Evolutionary conservation across 108 stramenopile species (phyloP), one percentile per base, ranked within the genome.

Genomic region (Pseudonitzschia multistriata): DNA sequence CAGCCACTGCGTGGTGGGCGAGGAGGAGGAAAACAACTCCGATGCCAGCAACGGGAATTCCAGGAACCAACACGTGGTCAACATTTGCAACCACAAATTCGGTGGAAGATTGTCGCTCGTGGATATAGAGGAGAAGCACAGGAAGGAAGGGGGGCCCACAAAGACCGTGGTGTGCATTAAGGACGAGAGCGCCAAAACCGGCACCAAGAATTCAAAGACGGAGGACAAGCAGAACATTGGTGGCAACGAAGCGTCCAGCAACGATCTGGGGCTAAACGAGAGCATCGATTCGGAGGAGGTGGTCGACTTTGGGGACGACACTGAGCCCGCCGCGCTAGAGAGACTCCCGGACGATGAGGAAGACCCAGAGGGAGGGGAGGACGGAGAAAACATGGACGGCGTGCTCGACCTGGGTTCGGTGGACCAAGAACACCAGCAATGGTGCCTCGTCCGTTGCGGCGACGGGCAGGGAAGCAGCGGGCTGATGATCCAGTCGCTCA

Each of bases 71-170:
- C 24, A 8, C 25, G 52, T 53, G 21, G 56, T 57, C 0, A 57
- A 14, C 30, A 57, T 57, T 57, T 25, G 25, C 28, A 57, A 57
- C 31, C 56, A 57, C 31, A 57, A 57, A 29, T 29, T 15, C 25
- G 31, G 31, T 29, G 25, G 28, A 25, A 27, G 13, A 6, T 0
- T 57, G 14, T 53, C 52, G 21, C 24, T 53, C 8, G 52, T 53
- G 25, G 15, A 39, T 39, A 5, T 39, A 10, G 37, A 39, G 10
- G 7, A 5, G 7, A 10, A 10, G 7, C 5, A 39, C 7, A 53
- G 19, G 7, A 19, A 19, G 15, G 17, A 10, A 17, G 25, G 19
- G 0, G 52, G 52, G 0, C 8, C 25, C 0, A 53, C 21, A 13
- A 53, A 53, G 21, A 8, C 25, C 8, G 52, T 27, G 25, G 8